Evolutionary conservation across 306 rosid species (phyloP).

Genomic region (Elaeagnus macrophylla): DNA sequence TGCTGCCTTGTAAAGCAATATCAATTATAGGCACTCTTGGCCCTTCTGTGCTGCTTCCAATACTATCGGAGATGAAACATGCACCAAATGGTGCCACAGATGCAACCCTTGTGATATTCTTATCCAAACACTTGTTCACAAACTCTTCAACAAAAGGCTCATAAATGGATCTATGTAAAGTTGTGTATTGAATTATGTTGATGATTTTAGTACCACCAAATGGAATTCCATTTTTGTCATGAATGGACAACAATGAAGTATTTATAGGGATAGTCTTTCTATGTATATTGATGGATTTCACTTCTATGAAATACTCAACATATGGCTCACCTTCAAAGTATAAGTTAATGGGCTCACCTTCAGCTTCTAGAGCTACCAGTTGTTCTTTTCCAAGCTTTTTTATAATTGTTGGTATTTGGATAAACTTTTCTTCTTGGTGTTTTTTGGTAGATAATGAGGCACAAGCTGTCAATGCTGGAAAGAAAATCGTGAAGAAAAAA

Average conservation of each 20-base stretch:
- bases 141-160: conserved; percentile 20
- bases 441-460: no score
- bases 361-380: no score
- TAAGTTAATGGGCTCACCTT: no score
- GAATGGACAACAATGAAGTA: conserved; percentile 11
- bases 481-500: no score
- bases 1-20: conserved; percentile 10
- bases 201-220: conserved; percentile 31
- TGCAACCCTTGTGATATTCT: conserved; percentile 24
- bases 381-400: no score
- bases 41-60: conserved; percentile 14
- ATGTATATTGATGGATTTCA: conserved; percentile 27
- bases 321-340: conserved; percentile 8
- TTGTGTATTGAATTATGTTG: conserved; percentile 10
- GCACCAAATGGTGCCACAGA: conserved; percentile 30
- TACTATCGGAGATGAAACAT: conserved; percentile 25
- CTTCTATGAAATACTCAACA: conserved; percentile 23
- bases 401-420: no score
- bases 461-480: no score
- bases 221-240: background rate
- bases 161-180: conserved; percentile 15
- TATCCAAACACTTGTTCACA: conserved; percentile 13
- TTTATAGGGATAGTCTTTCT: conserved; percentile 9
- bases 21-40: conserved; percentile 25
- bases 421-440: no score